Percentiles rank a stretch among this genome's conserved stretches.
Evolutionary conservation across 139 green algal species (phyloP).

Genomic region (Prasinococcaceae sp.): DNA sequence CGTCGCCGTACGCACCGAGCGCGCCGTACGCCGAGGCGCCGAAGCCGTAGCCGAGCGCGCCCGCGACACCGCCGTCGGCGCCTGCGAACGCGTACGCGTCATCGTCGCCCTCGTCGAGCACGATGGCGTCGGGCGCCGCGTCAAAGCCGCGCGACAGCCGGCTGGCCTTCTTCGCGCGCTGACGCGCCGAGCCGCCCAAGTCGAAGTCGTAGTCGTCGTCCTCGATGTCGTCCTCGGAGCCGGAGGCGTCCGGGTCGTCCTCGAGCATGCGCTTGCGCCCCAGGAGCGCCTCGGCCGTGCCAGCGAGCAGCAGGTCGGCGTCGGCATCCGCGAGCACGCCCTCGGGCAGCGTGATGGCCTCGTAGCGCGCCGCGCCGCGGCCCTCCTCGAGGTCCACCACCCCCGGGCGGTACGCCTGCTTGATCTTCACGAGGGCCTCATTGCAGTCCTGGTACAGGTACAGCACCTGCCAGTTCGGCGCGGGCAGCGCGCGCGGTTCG

Average conservation of each 20-base stretch:
- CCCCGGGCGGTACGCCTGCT: slow-evolving; percentile 22
- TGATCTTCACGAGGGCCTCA: slow-evolving; percentile 55
- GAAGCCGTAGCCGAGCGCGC: no score
- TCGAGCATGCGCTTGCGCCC: neutral
- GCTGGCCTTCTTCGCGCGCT: no score
- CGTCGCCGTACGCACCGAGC: no score
- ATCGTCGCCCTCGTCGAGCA: no score
- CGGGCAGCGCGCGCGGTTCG: neutral
- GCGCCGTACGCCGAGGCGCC: no score
- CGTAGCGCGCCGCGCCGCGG: slow-evolving; percentile 23
- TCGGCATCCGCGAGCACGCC: neutral
- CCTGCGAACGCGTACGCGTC: no score
- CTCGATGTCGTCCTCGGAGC: neutral
- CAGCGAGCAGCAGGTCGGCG: neutral
- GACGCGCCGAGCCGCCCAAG: no score
- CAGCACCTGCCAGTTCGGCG: slow-evolving; percentile 12
- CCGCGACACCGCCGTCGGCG: no score
- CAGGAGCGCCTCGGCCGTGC: neutral
- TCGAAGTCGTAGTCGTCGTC: neutral
- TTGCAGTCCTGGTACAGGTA: slow-evolving; percentile 39
- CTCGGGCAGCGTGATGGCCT: slow-evolving; percentile 57
- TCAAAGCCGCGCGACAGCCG: no score
- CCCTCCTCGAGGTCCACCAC: slow-evolving; percentile 50
- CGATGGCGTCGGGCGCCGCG: no score
- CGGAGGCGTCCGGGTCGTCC: neutral